These are phyloP conservation scores for Lathyrus aphaca DNA, from an alignment of 306 rosid genomes.

Conservation along the genomic window DNA sequence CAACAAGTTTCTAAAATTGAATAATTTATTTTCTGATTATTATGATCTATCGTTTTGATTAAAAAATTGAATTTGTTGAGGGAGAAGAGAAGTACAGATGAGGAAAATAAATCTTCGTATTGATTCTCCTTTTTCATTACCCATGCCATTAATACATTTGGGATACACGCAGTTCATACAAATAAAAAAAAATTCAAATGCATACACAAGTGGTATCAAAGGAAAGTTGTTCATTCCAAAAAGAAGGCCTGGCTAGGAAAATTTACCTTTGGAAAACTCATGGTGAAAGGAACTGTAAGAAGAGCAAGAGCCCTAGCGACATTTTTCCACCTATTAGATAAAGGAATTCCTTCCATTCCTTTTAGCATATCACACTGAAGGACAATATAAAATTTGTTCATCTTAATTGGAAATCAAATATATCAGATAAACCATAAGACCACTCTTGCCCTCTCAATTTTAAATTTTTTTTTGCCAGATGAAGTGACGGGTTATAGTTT, in stretches of 20 bases:
- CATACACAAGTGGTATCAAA: slow-evolving; percentile 24
- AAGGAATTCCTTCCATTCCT: slow-evolving; percentile 95
- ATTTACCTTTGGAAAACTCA: slow-evolving; percentile 80
- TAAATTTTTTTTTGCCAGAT: background rate
- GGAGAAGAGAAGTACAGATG: no score
- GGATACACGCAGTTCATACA: no score
- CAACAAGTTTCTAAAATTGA: no score
- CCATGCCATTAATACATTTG: no score
- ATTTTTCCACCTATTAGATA: slow-evolving; percentile 76
- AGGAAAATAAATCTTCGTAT: no score
- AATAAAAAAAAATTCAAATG: slow-evolving; percentile 4
- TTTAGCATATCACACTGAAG: slow-evolving; percentile 82
- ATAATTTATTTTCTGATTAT: no score
- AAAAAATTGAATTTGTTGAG: no score
- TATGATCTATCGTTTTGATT: no score
- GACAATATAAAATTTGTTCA: slow-evolving; percentile 26
- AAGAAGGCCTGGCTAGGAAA: slow-evolving; percentile 26
- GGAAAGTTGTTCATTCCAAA: slow-evolving; percentile 4
- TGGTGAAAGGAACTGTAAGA: slow-evolving; percentile 86
- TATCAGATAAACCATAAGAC: slow-evolving; percentile 11
- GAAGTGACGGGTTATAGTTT: background rate
- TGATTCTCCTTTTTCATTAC: no score
- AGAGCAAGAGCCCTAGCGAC: slow-evolving; percentile 80
- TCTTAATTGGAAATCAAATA: slow-evolving; percentile 3
- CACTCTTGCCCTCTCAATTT: slow-evolving; percentile 10